Evolutionary conservation across 352 stramenopile genomes (phyloP).

Genomic region (Globisporangium paddicum): DNA sequence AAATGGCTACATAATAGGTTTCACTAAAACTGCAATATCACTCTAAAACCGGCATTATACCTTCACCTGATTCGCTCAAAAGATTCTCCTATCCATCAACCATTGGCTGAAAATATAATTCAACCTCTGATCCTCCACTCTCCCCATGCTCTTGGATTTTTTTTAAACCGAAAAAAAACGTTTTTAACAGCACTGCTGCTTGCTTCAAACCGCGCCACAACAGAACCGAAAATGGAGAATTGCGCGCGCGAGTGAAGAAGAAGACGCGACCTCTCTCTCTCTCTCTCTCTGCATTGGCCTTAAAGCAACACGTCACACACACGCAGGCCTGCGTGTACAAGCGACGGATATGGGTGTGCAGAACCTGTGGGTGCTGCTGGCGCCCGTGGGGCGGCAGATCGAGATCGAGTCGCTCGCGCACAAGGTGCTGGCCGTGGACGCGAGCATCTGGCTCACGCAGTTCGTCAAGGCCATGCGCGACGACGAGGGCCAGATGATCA

Average conservation of each 20-base stretch:
- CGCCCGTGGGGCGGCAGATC: conserved; percentile 94
- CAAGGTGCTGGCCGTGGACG: conserved; percentile 96
- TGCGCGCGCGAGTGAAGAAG: not conserved
- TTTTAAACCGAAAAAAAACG: no score
- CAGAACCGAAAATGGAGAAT: conserved; percentile 5
- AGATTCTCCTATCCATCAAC: no score
- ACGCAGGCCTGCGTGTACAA: no score
- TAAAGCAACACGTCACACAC: not conserved
- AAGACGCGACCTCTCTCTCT: not conserved
- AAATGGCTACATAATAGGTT: no score
- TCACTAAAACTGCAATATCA: no score
- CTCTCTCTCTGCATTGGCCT: no score
- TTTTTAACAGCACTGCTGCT: no score
- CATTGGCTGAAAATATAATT: not conserved
- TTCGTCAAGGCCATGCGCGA: conserved; percentile 99
- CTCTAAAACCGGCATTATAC: no score
- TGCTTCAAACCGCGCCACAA: not conserved
- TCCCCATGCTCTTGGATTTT: no score
- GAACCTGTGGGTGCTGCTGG: conserved; percentile 97
- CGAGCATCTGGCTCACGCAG: conserved; percentile 99
- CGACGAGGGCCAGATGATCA: conserved; percentile 92
- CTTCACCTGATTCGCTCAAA: not conserved
- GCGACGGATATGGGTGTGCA: conserved; percentile 99
- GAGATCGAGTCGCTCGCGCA: conserved; percentile 97
- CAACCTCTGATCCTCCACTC: no score